These are phyloP conservation scores for Trametes punicea DNA, from an alignment of 768 basidiomycete genomes.

Conservation along the genomic window DNA sequence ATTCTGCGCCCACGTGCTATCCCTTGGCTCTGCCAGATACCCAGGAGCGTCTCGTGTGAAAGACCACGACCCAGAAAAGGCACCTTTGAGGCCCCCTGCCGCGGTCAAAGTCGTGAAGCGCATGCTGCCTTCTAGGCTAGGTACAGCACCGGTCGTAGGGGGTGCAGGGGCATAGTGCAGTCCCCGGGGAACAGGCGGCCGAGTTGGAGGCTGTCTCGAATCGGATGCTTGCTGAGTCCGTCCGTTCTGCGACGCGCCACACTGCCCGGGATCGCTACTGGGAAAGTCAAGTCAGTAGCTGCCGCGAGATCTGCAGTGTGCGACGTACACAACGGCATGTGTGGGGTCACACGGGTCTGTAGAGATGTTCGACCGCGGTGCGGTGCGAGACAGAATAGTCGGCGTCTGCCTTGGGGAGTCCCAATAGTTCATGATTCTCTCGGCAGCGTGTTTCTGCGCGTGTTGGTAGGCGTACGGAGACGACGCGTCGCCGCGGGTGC, in stretches of 20 bases:
- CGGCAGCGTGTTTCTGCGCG: background rate
- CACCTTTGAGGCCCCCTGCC: background rate
- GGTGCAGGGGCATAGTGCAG: background rate
- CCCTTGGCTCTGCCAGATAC: background rate
- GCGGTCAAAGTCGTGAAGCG: slow-evolving; percentile 1
- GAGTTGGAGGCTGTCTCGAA: too few relatives aligned
- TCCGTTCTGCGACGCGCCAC: background rate
- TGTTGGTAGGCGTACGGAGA: slow-evolving; percentile 4
- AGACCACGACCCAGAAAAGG: slow-evolving; percentile 1
- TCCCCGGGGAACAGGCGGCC: too few relatives aligned
- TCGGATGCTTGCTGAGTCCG: background rate
- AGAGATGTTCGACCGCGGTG: background rate
- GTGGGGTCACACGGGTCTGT: background rate
- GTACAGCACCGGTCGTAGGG: background rate
- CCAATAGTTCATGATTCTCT: background rate
- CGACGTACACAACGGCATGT: background rate
- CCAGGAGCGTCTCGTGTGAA: background rate
- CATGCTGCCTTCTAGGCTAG: slow-evolving; percentile 1
- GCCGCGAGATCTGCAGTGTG: too few relatives aligned
- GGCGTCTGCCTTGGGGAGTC: background rate
- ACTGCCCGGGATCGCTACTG: background rate
- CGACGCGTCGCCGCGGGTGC: slow-evolving; percentile 9
- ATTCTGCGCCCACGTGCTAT: background rate
- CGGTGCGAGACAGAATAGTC: background rate
- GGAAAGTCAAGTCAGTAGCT: too few relatives aligned